These are phyloP conservation scores for Fraxinus angustifolia DNA, from an alignment of 305 asterid genomes.

Conservation along the genomic window DNA sequence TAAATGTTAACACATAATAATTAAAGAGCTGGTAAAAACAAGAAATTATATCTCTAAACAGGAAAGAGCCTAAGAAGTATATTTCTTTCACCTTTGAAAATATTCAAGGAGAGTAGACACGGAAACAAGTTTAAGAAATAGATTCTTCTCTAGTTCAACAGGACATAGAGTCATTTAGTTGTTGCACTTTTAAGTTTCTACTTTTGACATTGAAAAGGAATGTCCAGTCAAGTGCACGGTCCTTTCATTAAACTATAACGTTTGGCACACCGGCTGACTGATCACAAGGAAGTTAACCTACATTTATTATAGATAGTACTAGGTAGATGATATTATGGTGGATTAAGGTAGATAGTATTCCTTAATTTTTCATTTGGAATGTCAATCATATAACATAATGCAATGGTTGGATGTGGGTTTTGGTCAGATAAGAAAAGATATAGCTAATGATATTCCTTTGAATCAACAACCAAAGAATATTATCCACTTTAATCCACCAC, in stretches of 20 bases:
- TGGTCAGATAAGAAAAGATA: neutral
- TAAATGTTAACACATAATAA: neutral
- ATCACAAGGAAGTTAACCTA: neutral
- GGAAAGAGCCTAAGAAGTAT: neutral
- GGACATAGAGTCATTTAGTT: neutral
- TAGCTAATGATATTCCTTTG: neutral
- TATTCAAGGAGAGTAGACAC: neutral
- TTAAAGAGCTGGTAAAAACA: neutral
- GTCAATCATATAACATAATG: neutral
- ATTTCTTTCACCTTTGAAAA: neutral
- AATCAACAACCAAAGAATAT: neutral
- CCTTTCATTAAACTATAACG: neutral
- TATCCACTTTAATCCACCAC: neutral
- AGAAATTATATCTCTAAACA: neutral
- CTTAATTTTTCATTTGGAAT: neutral
- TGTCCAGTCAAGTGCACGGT: neutral
- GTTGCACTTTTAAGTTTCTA: neutral
- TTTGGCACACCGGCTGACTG: neutral
- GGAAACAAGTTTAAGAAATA: neutral
- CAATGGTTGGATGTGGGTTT: neutral
- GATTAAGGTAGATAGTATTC: neutral
- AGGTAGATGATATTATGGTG: neutral
- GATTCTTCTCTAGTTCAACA: neutral
- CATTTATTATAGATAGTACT: neutral
- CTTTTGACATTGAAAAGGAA: neutral